Conservation (phyloP, 768 basidiomycete species). For the Podaxis sp. region DNA sequence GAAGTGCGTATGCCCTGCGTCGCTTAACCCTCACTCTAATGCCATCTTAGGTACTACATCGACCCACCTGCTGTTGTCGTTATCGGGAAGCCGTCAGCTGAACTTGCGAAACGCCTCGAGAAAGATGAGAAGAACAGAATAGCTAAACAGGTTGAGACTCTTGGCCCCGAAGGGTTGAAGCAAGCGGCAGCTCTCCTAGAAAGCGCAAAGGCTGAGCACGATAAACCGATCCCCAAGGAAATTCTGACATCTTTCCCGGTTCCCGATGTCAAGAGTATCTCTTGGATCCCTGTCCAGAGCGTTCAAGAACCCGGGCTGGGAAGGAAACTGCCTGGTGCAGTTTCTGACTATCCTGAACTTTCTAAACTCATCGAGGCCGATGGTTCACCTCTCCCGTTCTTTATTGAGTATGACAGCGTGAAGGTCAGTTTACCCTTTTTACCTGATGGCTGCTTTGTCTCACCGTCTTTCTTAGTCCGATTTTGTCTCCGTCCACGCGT, state of each 20-base stretch:
- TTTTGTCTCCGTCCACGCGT: conserved; percentile 80
- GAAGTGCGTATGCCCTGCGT: conserved; percentile 45
- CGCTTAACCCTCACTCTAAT: background rate
- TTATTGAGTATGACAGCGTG: conserved; percentile 92
- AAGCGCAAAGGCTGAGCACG: conserved; percentile 85
- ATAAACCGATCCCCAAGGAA: conserved; percentile 75
- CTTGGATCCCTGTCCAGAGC: conserved; percentile 81
- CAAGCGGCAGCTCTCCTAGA: conserved; percentile 68
- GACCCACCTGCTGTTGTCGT: conserved; percentile 74
- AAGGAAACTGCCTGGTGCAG: conserved; percentile 29
- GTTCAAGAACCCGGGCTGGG: conserved; percentile 62
- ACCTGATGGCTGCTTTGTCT: background rate
- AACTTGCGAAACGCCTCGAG: conserved; percentile 78
- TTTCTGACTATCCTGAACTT: conserved; percentile 41
- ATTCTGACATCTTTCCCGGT: conserved; percentile 87
- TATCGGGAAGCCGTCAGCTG: conserved; percentile 85
- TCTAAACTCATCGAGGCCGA: conserved; percentile 67
- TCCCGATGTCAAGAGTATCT: conserved; percentile 85
- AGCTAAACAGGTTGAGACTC: conserved; percentile 58
- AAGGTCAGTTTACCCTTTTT: conserved; percentile 46
- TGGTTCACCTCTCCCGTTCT: conserved; percentile 73
- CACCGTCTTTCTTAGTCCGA: conserved; percentile 63
- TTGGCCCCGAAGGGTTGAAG: conserved; percentile 82
- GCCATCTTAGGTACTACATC: conserved; percentile 67
- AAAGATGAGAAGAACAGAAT: conserved; percentile 78